These are phyloP conservation scores for Ottelia alismoides DNA, from an alignment of 106 monocot genomes.

Conservation along the genomic window DNA sequence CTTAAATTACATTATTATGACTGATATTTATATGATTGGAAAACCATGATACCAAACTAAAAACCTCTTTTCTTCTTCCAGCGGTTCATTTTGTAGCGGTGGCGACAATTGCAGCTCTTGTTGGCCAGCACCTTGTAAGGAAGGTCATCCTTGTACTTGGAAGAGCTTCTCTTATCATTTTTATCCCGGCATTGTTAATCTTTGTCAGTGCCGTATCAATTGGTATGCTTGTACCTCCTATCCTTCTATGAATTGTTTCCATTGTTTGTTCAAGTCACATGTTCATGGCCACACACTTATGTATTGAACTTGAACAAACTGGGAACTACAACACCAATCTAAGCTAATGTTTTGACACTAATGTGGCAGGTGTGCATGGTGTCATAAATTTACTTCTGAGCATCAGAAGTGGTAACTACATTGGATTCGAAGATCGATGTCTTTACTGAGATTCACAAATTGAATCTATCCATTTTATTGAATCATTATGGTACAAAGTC, in stretches of 20 bases:
- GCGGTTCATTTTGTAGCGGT: constrained; percentile 46
- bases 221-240: constrained; percentile 16
- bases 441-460: no score
- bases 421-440: constrained; percentile 61
- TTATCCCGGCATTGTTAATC: constrained; percentile 65
- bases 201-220: constrained; percentile 72
- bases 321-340: no score
- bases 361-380: constrained; percentile 48
- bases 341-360: background rate
- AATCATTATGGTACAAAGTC: no score
- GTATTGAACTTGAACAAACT: no score
- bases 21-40: no score
- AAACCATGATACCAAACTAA: no score
- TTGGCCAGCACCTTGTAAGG: constrained; percentile 63
- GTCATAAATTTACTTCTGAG: constrained; percentile 44
- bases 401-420: constrained; percentile 41
- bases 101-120: constrained; percentile 39
- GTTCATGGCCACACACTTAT: no score
- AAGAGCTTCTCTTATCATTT: no score
- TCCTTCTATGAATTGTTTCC: background rate
- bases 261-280: no score
- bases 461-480: no score
- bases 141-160: constrained; percentile 54
- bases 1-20: no score
- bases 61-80: no score